Evolutionary conservation across 768 basidiomycete species (phyloP).

Genomic region (Psilocybe cubensis): DNA sequence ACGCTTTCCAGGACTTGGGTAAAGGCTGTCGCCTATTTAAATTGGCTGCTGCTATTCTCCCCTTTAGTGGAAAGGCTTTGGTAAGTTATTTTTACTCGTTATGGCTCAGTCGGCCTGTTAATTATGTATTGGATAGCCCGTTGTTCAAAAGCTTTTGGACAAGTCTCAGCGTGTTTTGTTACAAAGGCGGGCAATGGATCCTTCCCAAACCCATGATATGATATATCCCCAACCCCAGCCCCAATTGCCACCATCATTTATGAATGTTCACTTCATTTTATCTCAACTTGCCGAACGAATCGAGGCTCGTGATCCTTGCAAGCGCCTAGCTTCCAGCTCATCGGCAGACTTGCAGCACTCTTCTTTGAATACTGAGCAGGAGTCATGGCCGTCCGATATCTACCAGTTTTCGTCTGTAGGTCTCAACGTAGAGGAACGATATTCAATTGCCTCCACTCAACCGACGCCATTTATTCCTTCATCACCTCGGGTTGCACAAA

Average conservation of each 20-base stretch:
- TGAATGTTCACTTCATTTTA: slow-evolving; percentile 35
- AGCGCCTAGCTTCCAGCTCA: not conserved
- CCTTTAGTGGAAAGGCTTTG: slow-evolving; percentile 61
- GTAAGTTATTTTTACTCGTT: slow-evolving; percentile 38
- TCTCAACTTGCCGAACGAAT: slow-evolving; percentile 31
- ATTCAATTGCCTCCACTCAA: slow-evolving; percentile 36
- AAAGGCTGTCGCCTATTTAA: slow-evolving; percentile 59
- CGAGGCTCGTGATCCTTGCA: not conserved
- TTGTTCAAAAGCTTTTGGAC: slow-evolving; percentile 57
- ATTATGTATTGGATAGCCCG: slow-evolving; percentile 38
- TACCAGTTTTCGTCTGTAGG: slow-evolving; percentile 49
- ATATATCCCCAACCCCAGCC: slow-evolving; percentile 21
- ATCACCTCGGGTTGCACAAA: slow-evolving; percentile 53
- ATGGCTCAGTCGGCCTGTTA: not conserved
- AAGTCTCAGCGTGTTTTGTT: slow-evolving; percentile 51
- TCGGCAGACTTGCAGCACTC: not conserved
- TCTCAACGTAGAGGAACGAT: slow-evolving; percentile 43
- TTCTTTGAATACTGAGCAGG: slow-evolving; percentile 13
- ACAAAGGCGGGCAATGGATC: slow-evolving; percentile 28
- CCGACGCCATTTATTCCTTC: slow-evolving; percentile 49
- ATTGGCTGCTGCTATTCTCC: slow-evolving; percentile 59
- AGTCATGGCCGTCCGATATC: slow-evolving; percentile 48
- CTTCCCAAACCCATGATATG: slow-evolving; percentile 9
- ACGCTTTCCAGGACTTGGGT: slow-evolving; percentile 65
- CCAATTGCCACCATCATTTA: slow-evolving; percentile 38